These are phyloP conservation scores for Artemisia argyi DNA, from an alignment of 129 eudicot genomes.

Conservation along the genomic window DNA sequence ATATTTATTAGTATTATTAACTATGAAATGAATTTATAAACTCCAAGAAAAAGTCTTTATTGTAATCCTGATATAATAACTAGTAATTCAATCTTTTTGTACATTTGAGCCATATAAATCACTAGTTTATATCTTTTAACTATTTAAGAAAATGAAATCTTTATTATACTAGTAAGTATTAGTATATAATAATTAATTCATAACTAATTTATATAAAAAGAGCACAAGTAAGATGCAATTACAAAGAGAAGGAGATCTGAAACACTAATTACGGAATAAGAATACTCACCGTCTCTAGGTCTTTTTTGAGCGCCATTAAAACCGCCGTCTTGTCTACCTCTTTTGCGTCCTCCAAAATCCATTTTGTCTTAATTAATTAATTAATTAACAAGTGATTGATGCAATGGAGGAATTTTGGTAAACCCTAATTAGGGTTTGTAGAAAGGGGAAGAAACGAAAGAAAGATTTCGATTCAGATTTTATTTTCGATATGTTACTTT, in stretches of 20 bases:
- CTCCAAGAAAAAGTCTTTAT: not conserved
- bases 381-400: too few species aligned
- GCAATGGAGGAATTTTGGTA: too few species aligned
- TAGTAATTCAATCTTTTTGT: too few species aligned
- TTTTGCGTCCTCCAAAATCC: constrained; percentile 61
- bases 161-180: too few species aligned
- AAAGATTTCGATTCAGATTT: not conserved
- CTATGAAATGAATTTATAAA: not conserved
- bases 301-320: constrained; percentile 56
- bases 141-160: too few species aligned
- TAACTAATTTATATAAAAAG: too few species aligned
- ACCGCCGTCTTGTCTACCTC: constrained; percentile 52
- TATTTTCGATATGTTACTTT: not conserved
- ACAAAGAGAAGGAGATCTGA: not conserved
- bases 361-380: constrained; percentile 17
- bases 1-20: too few species aligned
- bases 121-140: too few species aligned
- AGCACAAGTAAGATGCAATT: not conserved
- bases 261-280: not conserved
- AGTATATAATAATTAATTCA: too few species aligned
- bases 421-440: not conserved
- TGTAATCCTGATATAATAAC: too few species aligned
- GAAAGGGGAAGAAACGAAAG: not conserved
- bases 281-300: constrained; percentile 55
- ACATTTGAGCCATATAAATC: too few species aligned